These are phyloP conservation scores for Saprolegnia parasitica DNA, from an alignment of 352 stramenopile species.

Conservation along the genomic window DNA sequence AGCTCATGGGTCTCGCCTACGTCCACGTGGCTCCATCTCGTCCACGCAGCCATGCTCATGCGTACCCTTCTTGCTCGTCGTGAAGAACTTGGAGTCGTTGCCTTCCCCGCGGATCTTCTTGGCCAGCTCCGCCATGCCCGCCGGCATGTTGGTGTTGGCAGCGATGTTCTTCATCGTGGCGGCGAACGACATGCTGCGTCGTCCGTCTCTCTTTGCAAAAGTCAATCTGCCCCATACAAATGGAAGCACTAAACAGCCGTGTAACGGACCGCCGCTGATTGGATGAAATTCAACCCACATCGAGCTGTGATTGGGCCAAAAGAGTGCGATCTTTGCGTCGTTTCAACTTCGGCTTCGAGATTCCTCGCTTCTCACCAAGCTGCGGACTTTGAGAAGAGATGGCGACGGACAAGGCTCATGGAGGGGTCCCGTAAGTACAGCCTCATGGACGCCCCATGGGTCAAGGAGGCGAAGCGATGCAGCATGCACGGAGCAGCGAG, in stretches of 20 bases:
- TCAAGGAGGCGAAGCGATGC: not conserved
- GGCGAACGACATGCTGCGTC: slow-evolving; percentile 26
- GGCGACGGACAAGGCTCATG: not conserved
- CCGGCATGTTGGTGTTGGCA: slow-evolving; percentile 49
- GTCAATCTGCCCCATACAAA: slow-evolving; percentile 24
- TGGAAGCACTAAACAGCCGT: not conserved
- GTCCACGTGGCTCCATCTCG: not conserved
- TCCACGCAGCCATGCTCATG: not conserved
- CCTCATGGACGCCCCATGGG: too few species aligned
- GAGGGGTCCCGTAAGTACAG: too few species aligned
- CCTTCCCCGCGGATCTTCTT: slow-evolving; percentile 86
- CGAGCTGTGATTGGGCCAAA: slow-evolving; percentile 3
- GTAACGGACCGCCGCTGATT: slow-evolving; percentile 27
- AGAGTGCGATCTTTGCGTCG: slow-evolving; percentile 23
- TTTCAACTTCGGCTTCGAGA: slow-evolving; percentile 15
- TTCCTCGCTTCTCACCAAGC: slow-evolving; percentile 1
- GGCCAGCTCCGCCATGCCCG: slow-evolving; percentile 74
- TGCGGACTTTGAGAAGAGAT: not conserved
- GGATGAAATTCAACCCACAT: slow-evolving; percentile 7
- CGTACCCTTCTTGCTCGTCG: slow-evolving; percentile 95
- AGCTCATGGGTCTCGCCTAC: slow-evolving; percentile 96
- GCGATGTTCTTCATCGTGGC: slow-evolving; percentile 31
- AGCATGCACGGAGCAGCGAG: not conserved
- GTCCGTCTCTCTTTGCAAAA: slow-evolving; percentile 23
- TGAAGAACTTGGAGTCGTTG: slow-evolving; percentile 98